phyloP scores from a whole-genome alignment of 371 early-diverging fungal species.

The Sporodiniella umbellata region DNA sequence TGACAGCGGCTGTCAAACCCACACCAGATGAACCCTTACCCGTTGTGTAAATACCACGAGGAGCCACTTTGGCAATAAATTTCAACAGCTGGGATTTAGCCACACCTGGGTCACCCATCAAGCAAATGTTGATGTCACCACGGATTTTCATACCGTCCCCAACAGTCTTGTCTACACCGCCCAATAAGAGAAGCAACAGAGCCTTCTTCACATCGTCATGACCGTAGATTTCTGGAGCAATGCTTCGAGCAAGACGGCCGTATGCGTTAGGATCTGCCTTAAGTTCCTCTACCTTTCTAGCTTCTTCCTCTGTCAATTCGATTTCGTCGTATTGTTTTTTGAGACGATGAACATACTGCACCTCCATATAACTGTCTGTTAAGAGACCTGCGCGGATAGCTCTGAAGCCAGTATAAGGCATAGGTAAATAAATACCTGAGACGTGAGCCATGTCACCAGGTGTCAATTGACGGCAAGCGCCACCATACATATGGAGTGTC shows the following conservation, averaged over 20 bases:
- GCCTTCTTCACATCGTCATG: slow-evolving; percentile 96
- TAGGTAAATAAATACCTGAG: slow-evolving; percentile 66
- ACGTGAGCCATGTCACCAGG: slow-evolving; percentile 53
- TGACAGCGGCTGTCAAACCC: slow-evolving; percentile 92
- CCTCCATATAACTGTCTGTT: slow-evolving; percentile 95
- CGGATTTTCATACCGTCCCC: slow-evolving; percentile 93
- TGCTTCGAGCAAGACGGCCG: slow-evolving; percentile 80
- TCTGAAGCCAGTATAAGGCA: slow-evolving; percentile 91
- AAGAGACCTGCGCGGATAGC: slow-evolving; percentile 93
- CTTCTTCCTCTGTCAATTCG: slow-evolving; percentile 62
- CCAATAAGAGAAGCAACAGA: slow-evolving; percentile 84
- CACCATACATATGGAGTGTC: slow-evolving; percentile 88
- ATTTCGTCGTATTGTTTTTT: slow-evolving; percentile 90
- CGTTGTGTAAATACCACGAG: slow-evolving; percentile 92
- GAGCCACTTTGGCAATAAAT: slow-evolving; percentile 82
- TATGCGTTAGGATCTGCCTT: slow-evolving; percentile 75
- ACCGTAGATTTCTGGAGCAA: slow-evolving; percentile 98
- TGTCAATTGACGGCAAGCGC: slow-evolving; percentile 74
- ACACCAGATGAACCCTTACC: slow-evolving; percentile 93
- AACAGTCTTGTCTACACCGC: slow-evolving; percentile 83
- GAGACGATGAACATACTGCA: slow-evolving; percentile 78
- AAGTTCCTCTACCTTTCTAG: slow-evolving; percentile 61
- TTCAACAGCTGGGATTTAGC: slow-evolving; percentile 93
- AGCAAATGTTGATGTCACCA: slow-evolving; percentile 93
- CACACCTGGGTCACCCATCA: slow-evolving; percentile 99